phyloP scores from a whole-genome alignment of 495 filamentous ascomycete genomes.

The Staphylotrichum longicolle region DNA sequence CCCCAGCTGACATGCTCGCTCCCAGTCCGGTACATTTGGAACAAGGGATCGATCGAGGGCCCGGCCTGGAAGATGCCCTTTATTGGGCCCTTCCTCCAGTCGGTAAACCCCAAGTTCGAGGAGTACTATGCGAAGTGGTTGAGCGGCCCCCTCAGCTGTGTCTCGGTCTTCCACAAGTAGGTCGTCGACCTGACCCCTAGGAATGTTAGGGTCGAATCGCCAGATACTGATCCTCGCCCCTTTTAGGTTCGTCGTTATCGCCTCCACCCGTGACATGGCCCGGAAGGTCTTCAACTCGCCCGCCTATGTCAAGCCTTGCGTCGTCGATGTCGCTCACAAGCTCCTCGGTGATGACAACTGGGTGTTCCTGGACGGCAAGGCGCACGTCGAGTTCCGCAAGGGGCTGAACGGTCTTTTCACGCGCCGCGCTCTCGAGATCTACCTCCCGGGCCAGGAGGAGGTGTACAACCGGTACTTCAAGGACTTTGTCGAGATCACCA shows the following conservation, averaged over 20 bases:
- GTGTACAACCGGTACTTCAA: slow-evolving; percentile 86
- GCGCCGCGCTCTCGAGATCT: slow-evolving; percentile 78
- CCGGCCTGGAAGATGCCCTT: slow-evolving; percentile 86
- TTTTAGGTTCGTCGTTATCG: slow-evolving; percentile 91
- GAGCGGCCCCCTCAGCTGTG: slow-evolving; percentile 88
- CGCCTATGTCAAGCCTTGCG: slow-evolving; percentile 88
- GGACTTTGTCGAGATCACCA: slow-evolving; percentile 70
- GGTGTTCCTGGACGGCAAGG: slow-evolving; percentile 96
- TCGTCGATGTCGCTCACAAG: slow-evolving; percentile 94
- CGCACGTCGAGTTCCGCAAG: slow-evolving; percentile 95
- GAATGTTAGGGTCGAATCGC: background rate
- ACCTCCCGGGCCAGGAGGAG: slow-evolving; percentile 89
- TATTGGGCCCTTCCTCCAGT: slow-evolving; percentile 92
- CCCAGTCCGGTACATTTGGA: slow-evolving; percentile 76
- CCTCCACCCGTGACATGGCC: slow-evolving; percentile 91
- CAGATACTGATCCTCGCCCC: background rate
- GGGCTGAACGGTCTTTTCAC: slow-evolving; percentile 95
- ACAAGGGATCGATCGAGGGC: slow-evolving; percentile 83
- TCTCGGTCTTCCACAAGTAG: slow-evolving; percentile 99
- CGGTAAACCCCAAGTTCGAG: slow-evolving; percentile 86
- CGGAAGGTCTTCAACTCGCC: slow-evolving; percentile 98
- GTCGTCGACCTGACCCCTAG: slow-evolving; percentile 27
- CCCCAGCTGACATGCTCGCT: slow-evolving; percentile 17
- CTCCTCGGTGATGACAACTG: slow-evolving; percentile 89
- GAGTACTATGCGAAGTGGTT: slow-evolving; percentile 90